phyloP scores from a whole-genome alignment of 768 basidiomycete genomes.

The Myochromella boudieri region DNA sequence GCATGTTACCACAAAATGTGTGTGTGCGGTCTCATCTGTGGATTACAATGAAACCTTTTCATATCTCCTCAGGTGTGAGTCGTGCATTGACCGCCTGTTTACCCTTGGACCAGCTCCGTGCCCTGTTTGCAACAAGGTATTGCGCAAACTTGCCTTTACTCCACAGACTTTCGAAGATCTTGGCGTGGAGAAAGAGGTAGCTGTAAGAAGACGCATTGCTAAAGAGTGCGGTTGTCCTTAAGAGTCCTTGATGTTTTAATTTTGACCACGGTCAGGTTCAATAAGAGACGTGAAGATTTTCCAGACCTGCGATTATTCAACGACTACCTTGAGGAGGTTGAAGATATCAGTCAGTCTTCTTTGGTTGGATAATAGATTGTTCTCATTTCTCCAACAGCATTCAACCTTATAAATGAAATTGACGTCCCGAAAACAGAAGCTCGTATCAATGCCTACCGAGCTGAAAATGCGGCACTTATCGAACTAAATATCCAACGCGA shows the following conservation, averaged over 20 bases:
- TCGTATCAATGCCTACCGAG: conserved; percentile 74
- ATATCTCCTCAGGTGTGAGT: conserved; percentile 77
- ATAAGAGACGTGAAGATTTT: conserved; percentile 92
- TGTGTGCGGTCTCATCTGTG: conserved; percentile 18
- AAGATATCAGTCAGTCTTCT: conserved; percentile 64
- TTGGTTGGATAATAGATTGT: conserved; percentile 6
- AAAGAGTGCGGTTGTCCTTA: conserved; percentile 73
- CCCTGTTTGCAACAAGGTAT: conserved; percentile 85
- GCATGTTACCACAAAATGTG: conserved; percentile 99
- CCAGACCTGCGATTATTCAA: conserved; percentile 77
- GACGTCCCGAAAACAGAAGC: conserved; percentile 81
- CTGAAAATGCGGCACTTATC: conserved; percentile 80
- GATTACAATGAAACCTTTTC: neutral
- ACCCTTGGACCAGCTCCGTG: conserved; percentile 95
- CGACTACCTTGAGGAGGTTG: conserved; percentile 94
- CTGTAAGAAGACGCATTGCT: conserved; percentile 80
- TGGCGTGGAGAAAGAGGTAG: conserved; percentile 91
- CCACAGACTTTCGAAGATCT: conserved; percentile 95
- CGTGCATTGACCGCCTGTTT: conserved; percentile 95
- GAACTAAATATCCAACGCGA: conserved; percentile 83
- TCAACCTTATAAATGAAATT: conserved; percentile 92
- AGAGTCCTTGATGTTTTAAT: neutral
- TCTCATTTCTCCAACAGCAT: conserved; percentile 52
- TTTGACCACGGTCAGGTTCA: conserved; percentile 61
- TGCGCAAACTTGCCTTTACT: conserved; percentile 92